These are phyloP conservation scores for Phytophthora macrochlamydospora DNA, from an alignment of 352 stramenopile genomes.

Conservation along the genomic window DNA sequence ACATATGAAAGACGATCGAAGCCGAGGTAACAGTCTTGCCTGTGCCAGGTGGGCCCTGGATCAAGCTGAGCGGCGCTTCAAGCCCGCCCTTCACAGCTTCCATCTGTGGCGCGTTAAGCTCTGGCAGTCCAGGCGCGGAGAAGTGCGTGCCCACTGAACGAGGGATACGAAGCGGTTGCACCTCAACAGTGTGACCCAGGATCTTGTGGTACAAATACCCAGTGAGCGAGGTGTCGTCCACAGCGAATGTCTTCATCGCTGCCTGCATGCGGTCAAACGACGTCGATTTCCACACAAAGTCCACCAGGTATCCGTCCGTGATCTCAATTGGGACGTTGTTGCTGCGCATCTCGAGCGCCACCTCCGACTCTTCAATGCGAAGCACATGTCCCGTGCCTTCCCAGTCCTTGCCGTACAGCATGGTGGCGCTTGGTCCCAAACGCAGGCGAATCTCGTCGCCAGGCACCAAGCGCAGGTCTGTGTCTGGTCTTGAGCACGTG, in stretches of 20 bases:
- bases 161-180: conserved; percentile 88
- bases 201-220: conserved; percentile 99
- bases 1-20: conserved; percentile 99
- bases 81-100: conserved; percentile 95
- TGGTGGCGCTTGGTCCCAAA: conserved; percentile 80
- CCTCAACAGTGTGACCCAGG: conserved; percentile 96
- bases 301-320: conserved; percentile 95
- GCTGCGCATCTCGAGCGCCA: conserved; percentile 87
- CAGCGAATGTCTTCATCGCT: conserved; percentile 98
- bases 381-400: conserved; percentile 95
- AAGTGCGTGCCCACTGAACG: conserved; percentile 74
- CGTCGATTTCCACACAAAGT: conserved; percentile 99
- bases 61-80: conserved; percentile 97
- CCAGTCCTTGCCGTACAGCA: conserved; percentile 91
- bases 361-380: conserved; percentile 82
- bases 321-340: conserved; percentile 92
- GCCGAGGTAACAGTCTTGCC: conserved; percentile 98
- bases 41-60: conserved; percentile 97
- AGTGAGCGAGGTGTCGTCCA: conserved; percentile 98
- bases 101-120: conserved; percentile 98
- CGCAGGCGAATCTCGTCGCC: conserved; percentile 97
- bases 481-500: conserved; percentile 89
- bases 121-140: conserved; percentile 94
- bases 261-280: conserved; percentile 99
- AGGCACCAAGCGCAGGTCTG: conserved; percentile 91